Evolutionary conservation across 371 early-diverging fungal species (phyloP).

Genomic region (Mucor plumbeus): DNA sequence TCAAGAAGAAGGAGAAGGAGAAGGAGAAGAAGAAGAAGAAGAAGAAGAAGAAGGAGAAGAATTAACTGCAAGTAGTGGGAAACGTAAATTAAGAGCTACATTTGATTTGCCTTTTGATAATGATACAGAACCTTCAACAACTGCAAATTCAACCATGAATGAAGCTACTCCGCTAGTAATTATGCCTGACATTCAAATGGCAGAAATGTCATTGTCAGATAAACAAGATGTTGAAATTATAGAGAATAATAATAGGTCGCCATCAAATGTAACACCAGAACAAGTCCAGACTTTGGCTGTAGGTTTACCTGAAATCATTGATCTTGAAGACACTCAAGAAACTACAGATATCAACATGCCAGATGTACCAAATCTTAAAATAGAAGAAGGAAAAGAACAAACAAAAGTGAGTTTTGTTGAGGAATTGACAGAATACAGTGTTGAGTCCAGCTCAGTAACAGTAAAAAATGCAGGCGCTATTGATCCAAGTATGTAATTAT

Average conservation of each 20-base stretch:
- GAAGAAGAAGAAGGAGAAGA: neutral
- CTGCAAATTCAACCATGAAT: neutral
- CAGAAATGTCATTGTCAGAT: neutral
- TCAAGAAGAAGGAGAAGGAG: neutral
- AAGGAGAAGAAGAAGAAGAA: neutral
- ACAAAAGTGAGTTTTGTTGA: neutral
- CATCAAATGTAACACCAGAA: neutral
- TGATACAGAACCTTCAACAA: neutral
- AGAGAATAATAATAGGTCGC: neutral
- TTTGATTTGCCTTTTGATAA: neutral
- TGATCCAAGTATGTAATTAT: neutral
- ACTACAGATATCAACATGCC: neutral
- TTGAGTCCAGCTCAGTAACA: neutral
- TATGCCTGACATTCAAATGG: neutral
- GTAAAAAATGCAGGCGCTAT: neutral
- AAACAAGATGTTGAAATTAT: neutral
- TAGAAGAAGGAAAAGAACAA: neutral
- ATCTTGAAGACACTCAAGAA: neutral
- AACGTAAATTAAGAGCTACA: neutral
- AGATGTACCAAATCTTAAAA: neutral
- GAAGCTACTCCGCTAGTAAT: neutral
- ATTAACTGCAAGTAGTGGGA: neutral
- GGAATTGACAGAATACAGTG: neutral
- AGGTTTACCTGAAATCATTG: neutral
- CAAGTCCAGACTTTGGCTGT: neutral